Base-by-base conservation (phyloP, 805 yeast genomes). In the Metschnikowia proteae region DNA sequence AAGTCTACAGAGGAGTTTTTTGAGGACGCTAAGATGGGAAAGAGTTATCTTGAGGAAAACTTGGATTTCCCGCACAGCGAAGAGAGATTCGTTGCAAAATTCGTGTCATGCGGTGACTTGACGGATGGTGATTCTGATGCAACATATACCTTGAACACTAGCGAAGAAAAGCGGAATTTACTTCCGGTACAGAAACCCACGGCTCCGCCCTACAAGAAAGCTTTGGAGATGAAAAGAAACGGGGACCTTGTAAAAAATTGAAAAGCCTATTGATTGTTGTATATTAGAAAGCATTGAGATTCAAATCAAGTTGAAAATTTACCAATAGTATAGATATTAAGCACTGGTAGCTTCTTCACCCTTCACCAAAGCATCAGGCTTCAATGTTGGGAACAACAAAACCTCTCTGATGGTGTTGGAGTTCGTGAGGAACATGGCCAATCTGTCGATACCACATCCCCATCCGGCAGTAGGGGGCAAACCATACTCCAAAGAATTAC, bases 401-500 rank as follows among this genome's bases (percentile, higher is more conserved):
- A 92, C 98, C 78, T 92, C 99, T 84, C 97, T 89, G 66, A 92
- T 92, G 60, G 97, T 88, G 78, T 90, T 87, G 50, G 96, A 88
- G 73, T 94, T 83, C 54, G 98, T 94, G 76, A 94, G 82, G 79
- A 94, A 94, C 99, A 92, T 92, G 65, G 97, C 90, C 66, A 92
- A 70, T 79, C 99, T 86, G 75, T 92, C 99, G 60, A 92, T 91
- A 81, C 99, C 99, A 75, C 96, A 86, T 62, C 99, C 99, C 98
- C 98, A 92, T 60, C 99, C 99, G 71, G 96, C 98, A 61, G 98
- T 94, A 63, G 99, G 99, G 52, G 99, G 99, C 64, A 92, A 81
- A 73, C 98, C 99, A 71, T 89, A 92, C 77, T 92, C 99, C 64
- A 92, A 81, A 59, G 99, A 97, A 63, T 91, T 88, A 79, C 96